Percentiles rank a stretch among this genome's conserved stretches.
Evolutionary conservation across 139 green algal species (phyloP).

Genomic region (Micractinium sp.): DNA sequence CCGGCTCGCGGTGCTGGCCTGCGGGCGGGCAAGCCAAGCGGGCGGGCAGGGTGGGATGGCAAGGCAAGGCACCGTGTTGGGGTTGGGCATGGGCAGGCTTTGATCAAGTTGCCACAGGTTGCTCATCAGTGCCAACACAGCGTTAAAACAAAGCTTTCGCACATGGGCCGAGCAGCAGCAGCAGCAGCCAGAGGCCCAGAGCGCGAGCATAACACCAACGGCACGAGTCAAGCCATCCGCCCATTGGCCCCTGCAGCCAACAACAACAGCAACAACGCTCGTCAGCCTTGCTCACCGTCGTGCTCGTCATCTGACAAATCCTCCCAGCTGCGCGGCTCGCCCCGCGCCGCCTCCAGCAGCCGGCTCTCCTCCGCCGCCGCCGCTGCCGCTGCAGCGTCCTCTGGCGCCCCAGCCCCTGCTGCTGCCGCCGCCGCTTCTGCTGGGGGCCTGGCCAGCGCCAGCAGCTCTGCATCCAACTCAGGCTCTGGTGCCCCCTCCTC

Average conservation of each 20-base stretch:
- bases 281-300: conserved; percentile 7
- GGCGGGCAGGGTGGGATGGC: too few species aligned
- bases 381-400: background rate
- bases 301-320: conserved; percentile 39
- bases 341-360: conserved; percentile 6
- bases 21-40: background rate
- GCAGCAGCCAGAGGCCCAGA: too few species aligned
- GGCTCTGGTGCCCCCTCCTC: conserved; percentile 4
- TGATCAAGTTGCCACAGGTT: too few species aligned
- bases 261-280: too few species aligned
- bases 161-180: too few species aligned
- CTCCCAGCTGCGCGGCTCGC: conserved; percentile 47
- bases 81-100: too few species aligned
- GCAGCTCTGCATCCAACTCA: conserved; percentile 18
- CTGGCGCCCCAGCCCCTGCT: background rate
- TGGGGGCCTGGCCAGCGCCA: background rate
- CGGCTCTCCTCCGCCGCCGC: background rate
- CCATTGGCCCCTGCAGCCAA: background rate
- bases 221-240: background rate
- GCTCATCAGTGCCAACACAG: too few species aligned
- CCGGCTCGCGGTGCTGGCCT: background rate
- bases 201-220: too few species aligned
- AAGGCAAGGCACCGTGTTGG: too few species aligned
- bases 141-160: too few species aligned
- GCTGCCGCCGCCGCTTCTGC: background rate